Base-by-base conservation (phyloP, 2,329 filamentous ascomycete species). In the Ophiostoma tasmaniense region DNA sequence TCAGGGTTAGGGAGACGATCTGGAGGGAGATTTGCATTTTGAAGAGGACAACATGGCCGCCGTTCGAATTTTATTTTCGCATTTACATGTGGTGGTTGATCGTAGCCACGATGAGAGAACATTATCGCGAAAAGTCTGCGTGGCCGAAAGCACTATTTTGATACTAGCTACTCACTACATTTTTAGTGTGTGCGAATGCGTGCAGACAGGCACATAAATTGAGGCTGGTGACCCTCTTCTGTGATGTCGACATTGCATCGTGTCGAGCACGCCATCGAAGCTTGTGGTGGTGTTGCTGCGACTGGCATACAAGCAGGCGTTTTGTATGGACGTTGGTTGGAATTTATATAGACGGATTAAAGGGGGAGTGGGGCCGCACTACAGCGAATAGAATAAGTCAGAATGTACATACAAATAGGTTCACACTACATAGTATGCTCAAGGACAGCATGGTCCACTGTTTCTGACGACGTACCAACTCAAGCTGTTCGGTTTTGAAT, bases 191-290 rank as follows among this genome's bases (percentile, higher is more conserved):
- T 22, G n/a, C 11, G 52, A 22, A 13, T 20, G 25, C 28, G 2
- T 33, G 28, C 14, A 17, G 33, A 17, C 3, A 25, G 50, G n/a
- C n/a, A 22, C 33, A 65, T n/a, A 14, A n/a, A n/a, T 37, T 8
- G 35, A 64, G 62, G 14, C 33, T 28, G 62, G 6, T 37, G 45
- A 30, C 42, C 39, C 45, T 66, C 39, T 17, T 37, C 13, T 45
- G 35, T 25, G 6, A 69, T 67, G 66, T 67, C 68, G 68, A 67
- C 68, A 69, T 69, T 52, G 64, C 39, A 59, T 66, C 66, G 66
- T 59, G 61, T 25, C 66, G 68, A 70, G 69, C 69, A 70, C 69
- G 69, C 69, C 69, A 70, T 70, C 64, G 22, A 35, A 61, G 66
- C 69, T 66, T 70, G 69, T 22, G 66, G 52, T 70, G 66, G 64